A percentile compares a stretch with the other conserved stretches of the same genome.
Conservation (phyloP, 1,139 yeast species). For the Casaregolazyma lundiana region DNA sequence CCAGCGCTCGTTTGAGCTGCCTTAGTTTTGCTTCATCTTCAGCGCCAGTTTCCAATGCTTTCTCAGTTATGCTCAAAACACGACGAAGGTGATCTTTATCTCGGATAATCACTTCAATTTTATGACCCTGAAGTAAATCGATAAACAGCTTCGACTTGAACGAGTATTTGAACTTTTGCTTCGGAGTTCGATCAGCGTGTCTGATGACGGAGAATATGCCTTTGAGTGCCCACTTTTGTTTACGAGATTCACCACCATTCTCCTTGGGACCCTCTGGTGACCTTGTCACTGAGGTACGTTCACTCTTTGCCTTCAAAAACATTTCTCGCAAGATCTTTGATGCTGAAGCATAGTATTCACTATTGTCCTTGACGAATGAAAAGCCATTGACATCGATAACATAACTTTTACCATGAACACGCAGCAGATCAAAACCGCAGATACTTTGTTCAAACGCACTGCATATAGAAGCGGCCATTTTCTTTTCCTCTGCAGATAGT, state of each 20-base stretch:
- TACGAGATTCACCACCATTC: conserved; percentile 55
- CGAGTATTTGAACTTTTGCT: conserved; percentile 94
- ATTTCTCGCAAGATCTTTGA: conserved; percentile 71
- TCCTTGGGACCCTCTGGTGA: conserved; percentile 8
- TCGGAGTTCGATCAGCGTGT: conserved; percentile 99
- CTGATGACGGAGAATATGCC: conserved; percentile 89
- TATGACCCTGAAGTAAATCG: conserved; percentile 85
- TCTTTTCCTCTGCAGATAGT: conserved; percentile 65
- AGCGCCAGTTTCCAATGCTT: conserved; percentile 70
- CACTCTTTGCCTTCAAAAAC: conserved; percentile 56
- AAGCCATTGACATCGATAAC: conserved; percentile 98
- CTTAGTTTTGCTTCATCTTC: conserved; percentile 77
- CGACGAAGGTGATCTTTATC: conserved; percentile 81
- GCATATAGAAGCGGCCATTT: conserved; percentile 75
- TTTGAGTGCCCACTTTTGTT: conserved; percentile 95
- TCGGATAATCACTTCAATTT: conserved; percentile 91
- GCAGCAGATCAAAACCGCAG: conserved; percentile 91
- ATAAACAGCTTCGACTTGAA: conserved; percentile 84
- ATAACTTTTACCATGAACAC: conserved; percentile 83
- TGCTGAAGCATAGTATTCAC: conserved; percentile 78
- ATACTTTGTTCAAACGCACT: conserved; percentile 85
- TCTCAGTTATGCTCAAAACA: conserved; percentile 76
- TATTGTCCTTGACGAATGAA: conserved; percentile 92
- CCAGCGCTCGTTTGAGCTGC: conserved; percentile 77
- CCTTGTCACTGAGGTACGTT: conserved; percentile 38